phyloP scores from a whole-genome alignment of 345 rosid species.

The Eutrema heterophyllum region DNA sequence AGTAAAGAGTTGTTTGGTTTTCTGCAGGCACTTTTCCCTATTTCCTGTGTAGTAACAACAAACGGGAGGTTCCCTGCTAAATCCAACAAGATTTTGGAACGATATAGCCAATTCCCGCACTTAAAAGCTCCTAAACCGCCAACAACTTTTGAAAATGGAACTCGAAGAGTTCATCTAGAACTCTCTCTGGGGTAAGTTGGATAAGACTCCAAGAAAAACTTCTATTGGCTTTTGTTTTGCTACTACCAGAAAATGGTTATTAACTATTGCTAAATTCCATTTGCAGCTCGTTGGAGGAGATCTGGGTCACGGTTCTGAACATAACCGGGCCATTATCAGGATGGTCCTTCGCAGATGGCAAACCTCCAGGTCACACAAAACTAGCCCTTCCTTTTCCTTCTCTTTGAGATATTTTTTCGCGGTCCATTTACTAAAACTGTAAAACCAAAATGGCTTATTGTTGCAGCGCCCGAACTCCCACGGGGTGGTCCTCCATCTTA shows the following conservation, averaged over 20 bases:
- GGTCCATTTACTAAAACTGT: neutral
- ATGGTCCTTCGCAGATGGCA: slow-evolving; percentile 89
- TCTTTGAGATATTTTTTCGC: neutral
- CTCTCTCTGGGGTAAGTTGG: slow-evolving; percentile 85
- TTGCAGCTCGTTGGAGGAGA: slow-evolving; percentile 78
- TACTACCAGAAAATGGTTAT: neutral
- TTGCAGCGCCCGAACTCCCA: slow-evolving; percentile 59
- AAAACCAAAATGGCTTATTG: neutral
- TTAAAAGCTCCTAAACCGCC: slow-evolving; percentile 45
- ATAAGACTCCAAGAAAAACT: neutral
- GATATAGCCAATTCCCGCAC: slow-evolving; percentile 51
- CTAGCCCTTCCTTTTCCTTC: neutral
- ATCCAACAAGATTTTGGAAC: slow-evolving; percentile 46
- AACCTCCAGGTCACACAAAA: slow-evolving; percentile 52
- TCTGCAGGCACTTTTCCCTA: slow-evolving; percentile 72
- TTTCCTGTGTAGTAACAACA: slow-evolving; percentile 56
- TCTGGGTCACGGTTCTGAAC: slow-evolving; percentile 91
- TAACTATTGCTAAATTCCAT: neutral
- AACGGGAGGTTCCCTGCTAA: slow-evolving; percentile 75
- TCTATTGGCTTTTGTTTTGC: neutral
- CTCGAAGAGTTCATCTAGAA: slow-evolving; percentile 80
- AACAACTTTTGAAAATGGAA: slow-evolving; percentile 32
- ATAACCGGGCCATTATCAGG: slow-evolving; percentile 85
- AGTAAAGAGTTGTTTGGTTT: neutral
- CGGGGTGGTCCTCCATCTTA: slow-evolving; percentile 78